Base-by-base conservation (phyloP, 495 filamentous ascomycete species). In the Aspergillus panamensis region DNA sequence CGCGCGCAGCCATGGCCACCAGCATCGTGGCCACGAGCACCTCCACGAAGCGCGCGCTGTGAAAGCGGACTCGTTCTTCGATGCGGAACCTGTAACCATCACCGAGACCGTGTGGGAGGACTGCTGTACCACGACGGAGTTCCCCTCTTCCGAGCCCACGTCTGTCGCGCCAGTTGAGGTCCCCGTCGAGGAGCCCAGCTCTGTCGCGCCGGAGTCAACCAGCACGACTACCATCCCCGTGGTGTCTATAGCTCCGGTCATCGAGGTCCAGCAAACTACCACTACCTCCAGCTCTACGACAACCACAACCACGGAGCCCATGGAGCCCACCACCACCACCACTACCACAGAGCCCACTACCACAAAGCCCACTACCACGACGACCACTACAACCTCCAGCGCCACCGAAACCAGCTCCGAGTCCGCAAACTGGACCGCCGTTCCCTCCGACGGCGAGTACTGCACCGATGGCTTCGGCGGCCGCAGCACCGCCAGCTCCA, bases 371-470 rank as follows among this genome's bases (percentile, higher is more conserved):
- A 14, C 37, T 48, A 9, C 48, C 42, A 31, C 45, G 16, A 40
- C 54, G 17, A 50, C 31, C 10, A 50, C 64, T 9, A 49, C 62
- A 9, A 52, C 51, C 31, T 51, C 56, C 50, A 37, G 29, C 17
- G 48, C 44, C 47, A 43, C 55, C 21, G 49, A 13, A 13, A 40
- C 37, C 51, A 16, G 44, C 33, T 14, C 44, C 20, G 25, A 25
- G 30, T n/a, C 59, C 33, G 44, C 68, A 2, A 37, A 61, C n/a
- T 75, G 73, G 73, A 70, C 68, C 1, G 48, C 60, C 3, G 50
- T 35, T 13, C 72, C 72, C 8, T 25, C 59, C n/a, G 29, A 58
- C 32, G 63, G 61, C 8, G 13, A 59, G 12, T 71, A 68, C 56
- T 59, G 62, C 3, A 62, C 47, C n/a, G 31, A 61, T 0, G 57